Percentiles rank a stretch among this genome's conserved stretches.
Evolutionary conservation across 2,329 filamentous ascomycete species (phyloP).

Genomic region (Cryphonectria japonica): DNA sequence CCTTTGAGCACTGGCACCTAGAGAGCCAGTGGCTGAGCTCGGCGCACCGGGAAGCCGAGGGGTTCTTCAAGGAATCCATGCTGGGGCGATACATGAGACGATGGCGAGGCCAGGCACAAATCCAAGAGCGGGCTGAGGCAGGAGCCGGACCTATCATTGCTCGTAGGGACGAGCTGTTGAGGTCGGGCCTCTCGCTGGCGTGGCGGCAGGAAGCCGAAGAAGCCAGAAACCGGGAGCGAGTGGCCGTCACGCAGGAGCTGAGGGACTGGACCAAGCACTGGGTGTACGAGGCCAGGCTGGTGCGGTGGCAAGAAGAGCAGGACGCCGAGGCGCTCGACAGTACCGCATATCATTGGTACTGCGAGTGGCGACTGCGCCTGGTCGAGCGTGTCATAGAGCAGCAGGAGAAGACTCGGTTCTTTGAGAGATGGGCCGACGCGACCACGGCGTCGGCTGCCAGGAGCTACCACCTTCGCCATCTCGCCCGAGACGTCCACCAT

Average conservation of each 20-base stretch:
- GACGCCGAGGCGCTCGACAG: slow-evolving; percentile 24
- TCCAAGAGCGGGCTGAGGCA: slow-evolving; percentile 27
- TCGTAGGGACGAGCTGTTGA: slow-evolving; percentile 30
- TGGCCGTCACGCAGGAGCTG: slow-evolving; percentile 22
- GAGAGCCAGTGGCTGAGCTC: slow-evolving; percentile 25
- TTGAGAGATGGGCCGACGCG: slow-evolving; percentile 24
- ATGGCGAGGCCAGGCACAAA: slow-evolving; percentile 22
- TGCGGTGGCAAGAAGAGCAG: slow-evolving; percentile 22
- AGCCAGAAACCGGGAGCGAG: slow-evolving; percentile 21
- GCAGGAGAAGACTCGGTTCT: slow-evolving; percentile 25
- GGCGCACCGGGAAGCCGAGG: slow-evolving; percentile 25
- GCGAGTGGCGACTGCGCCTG: slow-evolving; percentile 27
- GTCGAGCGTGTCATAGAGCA: slow-evolving; percentile 24
- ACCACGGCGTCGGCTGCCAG: slow-evolving; percentile 13
- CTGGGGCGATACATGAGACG: slow-evolving; percentile 25
- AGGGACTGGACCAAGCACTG: slow-evolving; percentile 25
- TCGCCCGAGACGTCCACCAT: slow-evolving; percentile 27
- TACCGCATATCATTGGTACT: slow-evolving; percentile 28
- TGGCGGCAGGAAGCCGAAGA: slow-evolving; percentile 28
- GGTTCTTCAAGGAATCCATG: slow-evolving; percentile 25
- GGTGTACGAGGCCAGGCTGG: slow-evolving; percentile 27
- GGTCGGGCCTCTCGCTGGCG: slow-evolving; percentile 25
- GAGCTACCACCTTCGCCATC: slow-evolving; percentile 23
- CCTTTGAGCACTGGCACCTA: slow-evolving; percentile 33
- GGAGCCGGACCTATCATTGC: slow-evolving; percentile 28